Evolutionary conservation across 768 basidiomycete genomes (phyloP).

Genomic region (Tricholoma sp.): DNA sequence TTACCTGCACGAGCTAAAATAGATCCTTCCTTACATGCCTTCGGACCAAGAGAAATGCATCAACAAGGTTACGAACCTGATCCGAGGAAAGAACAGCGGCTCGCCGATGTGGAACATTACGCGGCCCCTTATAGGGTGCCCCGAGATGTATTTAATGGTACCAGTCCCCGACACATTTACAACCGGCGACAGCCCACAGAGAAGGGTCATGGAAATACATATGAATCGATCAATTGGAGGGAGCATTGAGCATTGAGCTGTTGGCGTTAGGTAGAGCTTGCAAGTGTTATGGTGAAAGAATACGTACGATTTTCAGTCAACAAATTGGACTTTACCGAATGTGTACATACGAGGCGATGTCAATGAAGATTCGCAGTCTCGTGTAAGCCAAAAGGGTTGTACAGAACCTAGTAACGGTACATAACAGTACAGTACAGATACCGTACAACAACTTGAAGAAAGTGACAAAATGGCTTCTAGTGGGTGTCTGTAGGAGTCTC

Average conservation of each 20-base stretch:
- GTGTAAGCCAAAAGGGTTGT: background rate
- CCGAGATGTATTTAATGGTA: background rate
- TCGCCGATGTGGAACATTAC: background rate
- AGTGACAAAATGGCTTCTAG: background rate
- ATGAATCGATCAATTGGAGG: background rate
- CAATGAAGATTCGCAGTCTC: background rate
- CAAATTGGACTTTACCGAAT: background rate
- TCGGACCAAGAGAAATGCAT: too few relatives aligned
- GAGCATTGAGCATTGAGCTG: background rate
- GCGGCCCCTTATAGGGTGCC: background rate
- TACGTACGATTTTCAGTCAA: background rate
- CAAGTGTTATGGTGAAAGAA: background rate
- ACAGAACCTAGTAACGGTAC: background rate
- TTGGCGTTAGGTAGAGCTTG: background rate
- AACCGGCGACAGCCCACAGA: background rate
- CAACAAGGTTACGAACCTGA: background rate
- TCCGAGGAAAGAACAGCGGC: background rate
- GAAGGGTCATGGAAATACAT: too few relatives aligned
- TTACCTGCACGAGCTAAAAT: background rate
- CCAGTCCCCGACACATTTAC: too few relatives aligned
- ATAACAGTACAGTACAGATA: too few relatives aligned
- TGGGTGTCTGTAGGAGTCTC: conserved; percentile 5
- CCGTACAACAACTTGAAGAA: background rate
- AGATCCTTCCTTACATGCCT: background rate
- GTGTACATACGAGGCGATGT: background rate